Base-by-base conservation (phyloP, 2,329 filamentous ascomycete species). In the Bipolaris zeicola region DNA sequence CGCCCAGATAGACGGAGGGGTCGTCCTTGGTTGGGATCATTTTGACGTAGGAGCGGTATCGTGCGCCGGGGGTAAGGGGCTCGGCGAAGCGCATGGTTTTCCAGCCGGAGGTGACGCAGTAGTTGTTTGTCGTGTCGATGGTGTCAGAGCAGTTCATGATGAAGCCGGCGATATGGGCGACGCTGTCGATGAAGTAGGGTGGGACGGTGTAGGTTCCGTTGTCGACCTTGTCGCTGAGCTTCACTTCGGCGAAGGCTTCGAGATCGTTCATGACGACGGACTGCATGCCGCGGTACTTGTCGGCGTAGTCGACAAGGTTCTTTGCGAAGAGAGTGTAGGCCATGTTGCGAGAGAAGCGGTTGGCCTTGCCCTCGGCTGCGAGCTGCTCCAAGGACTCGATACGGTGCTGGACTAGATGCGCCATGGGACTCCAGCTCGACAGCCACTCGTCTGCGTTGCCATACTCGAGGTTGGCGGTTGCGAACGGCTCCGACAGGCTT, bases 1-100 rank as follows among this genome's bases (percentile, higher is more conserved):
- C 78, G 18, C 79, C 79, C 0, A 64, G 45, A 53, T 69, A 79
- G 14, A 74, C 55, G 7, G 65, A 67, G 3, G 65, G 45, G 14
- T 78, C 70, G 1, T 71, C 67, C 6, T 51, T 48, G 14, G 52
- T 58, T 1, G 60, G 60, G 2, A 60, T 57, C 68, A 71, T 69
- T 55, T 65, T 66, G 20, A 69, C 66, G 47, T 71, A 71, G 3
- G 60, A 55, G 1, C 34, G 41, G 46, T 66, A 71, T 37, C 46
- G 59, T 2, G 39, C 54, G 1, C 61, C 60, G 1, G 50, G 22
- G 0, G 44, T 22, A 2, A 70, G 44, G 3, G 65, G 61, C 33
- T 57, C 54, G 8, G 63, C 60, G n/a, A 69, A 63, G 10, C 58
- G 57, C 65, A 70, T 65, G 4, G 50, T 56, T 2, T 55, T 50